Percentiles rank a stretch among this genome's conserved stretches.
phyloP scores from a whole-genome alignment of 805 yeast species.

The Yarrowia phangngaensis region DNA sequence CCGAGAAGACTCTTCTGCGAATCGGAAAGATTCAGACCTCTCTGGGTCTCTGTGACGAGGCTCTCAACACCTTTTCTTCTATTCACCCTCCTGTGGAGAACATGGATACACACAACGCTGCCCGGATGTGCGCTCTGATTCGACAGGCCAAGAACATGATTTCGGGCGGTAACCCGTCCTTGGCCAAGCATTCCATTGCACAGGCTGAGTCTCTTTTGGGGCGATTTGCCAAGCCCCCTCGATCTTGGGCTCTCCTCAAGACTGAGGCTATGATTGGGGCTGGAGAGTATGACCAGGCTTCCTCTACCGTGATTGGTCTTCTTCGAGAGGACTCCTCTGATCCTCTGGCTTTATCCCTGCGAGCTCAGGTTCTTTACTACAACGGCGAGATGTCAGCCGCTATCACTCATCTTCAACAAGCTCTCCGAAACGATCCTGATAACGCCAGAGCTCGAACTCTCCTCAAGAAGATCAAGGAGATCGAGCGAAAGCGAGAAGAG shows the following conservation, averaged over 20 bases:
- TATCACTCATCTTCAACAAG: slow-evolving; percentile 41
- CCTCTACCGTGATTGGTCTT: slow-evolving; percentile 39
- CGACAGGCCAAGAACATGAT: slow-evolving; percentile 38
- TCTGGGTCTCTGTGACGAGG: slow-evolving; percentile 40
- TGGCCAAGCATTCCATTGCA: slow-evolving; percentile 40
- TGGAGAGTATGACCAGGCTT: slow-evolving; percentile 41
- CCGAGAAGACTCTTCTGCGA: slow-evolving; percentile 39
- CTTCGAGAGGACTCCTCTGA: slow-evolving; percentile 40
- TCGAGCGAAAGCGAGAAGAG: slow-evolving; percentile 41
- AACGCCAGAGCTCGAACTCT: slow-evolving; percentile 38
- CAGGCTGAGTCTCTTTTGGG: slow-evolving; percentile 42
- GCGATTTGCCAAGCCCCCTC: slow-evolving; percentile 38
- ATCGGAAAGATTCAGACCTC: slow-evolving; percentile 40
- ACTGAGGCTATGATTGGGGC: slow-evolving; percentile 35
- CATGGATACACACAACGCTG: slow-evolving; percentile 34
- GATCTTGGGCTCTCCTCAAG: slow-evolving; percentile 39
- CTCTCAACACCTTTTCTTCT: slow-evolving; percentile 35
- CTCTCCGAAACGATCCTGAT: slow-evolving; percentile 45
- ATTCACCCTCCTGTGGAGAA: slow-evolving; percentile 31
- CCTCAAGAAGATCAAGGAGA: slow-evolving; percentile 37
- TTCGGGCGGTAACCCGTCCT: slow-evolving; percentile 33
- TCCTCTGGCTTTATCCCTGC: slow-evolving; percentile 42
- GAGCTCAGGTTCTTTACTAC: slow-evolving; percentile 41
- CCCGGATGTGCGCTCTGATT: slow-evolving; percentile 41
- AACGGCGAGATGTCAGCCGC: slow-evolving; percentile 43